These are phyloP conservation scores for Trapa incisa DNA, from an alignment of 345 rosid genomes.

Conservation along the genomic window DNA sequence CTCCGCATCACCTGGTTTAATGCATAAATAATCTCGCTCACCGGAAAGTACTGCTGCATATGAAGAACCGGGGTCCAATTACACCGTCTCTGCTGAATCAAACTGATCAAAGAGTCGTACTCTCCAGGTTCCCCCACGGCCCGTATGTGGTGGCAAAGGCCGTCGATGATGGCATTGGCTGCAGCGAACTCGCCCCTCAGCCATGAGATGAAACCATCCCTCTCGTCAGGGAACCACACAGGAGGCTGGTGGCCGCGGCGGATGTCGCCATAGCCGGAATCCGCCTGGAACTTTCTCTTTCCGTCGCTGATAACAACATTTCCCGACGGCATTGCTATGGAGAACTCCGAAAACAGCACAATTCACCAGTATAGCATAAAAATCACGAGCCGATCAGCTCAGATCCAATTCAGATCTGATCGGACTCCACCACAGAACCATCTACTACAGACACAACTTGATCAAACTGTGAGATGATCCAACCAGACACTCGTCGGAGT, in stretches of 20 bases:
- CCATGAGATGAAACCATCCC: constrained; percentile 63
- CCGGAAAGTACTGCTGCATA: constrained; percentile 71
- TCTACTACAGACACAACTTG: background rate
- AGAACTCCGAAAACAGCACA: background rate
- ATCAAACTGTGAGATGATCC: constrained; percentile 3
- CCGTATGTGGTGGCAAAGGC: constrained; percentile 53
- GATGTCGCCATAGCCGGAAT: background rate
- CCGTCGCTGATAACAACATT: background rate
- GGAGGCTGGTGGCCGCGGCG: background rate
- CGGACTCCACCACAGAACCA: background rate
- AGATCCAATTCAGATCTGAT: constrained; percentile 9
- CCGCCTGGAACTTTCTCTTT: background rate
- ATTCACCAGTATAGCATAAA: constrained; percentile 5
- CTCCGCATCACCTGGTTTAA: constrained; percentile 55
- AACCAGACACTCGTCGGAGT: background rate
- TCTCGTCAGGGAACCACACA: background rate
- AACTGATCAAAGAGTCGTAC: constrained; percentile 39
- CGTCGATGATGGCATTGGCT: constrained; percentile 77
- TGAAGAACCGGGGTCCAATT: constrained; percentile 63
- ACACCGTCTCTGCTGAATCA: constrained; percentile 63
- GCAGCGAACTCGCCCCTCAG: constrained; percentile 83
- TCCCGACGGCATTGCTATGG: no score
- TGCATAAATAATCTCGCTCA: constrained; percentile 41
- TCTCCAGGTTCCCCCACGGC: constrained; percentile 60
- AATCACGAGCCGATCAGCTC: background rate